phyloP scores from a whole-genome alignment of 768 basidiomycete genomes.

The Russula foetens region DNA sequence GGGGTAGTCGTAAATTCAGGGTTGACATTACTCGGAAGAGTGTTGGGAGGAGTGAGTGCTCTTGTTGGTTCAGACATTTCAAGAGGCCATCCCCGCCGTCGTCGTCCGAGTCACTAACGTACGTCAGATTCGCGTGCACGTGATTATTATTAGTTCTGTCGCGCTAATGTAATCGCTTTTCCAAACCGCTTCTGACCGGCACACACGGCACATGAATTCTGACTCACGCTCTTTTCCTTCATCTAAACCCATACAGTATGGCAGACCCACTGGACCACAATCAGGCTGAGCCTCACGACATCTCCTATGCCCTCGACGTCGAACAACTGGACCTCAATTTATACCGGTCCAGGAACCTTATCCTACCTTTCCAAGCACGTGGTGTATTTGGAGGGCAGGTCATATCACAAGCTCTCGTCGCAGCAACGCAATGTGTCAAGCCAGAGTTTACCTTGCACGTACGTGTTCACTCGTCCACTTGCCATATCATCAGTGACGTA shows the following conservation, averaged over 20 bases:
- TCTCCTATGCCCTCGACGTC: conserved; percentile 67
- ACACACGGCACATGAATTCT: too few species aligned
- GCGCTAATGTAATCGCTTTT: too few species aligned
- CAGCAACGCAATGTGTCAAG: conserved; percentile 69
- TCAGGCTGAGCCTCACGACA: conserved; percentile 30
- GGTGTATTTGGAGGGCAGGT: conserved; percentile 88
- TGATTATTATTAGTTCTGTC: not conserved
- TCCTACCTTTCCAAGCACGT: conserved; percentile 49
- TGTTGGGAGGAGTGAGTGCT: conserved; percentile 37
- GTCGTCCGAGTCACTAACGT: too few species aligned
- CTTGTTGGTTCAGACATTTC: not conserved
- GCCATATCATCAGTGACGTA: not conserved
- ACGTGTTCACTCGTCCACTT: conserved; percentile 25
- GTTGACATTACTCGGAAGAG: conserved; percentile 7
- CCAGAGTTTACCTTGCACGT: conserved; percentile 64
- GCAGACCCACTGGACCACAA: conserved; percentile 9
- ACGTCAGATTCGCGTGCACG: not conserved
- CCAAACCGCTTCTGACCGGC: too few species aligned
- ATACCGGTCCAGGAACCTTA: conserved; percentile 70
- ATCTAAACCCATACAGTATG: too few species aligned
- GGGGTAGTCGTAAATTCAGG: conserved; percentile 36
- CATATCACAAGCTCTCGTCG: conserved; percentile 78
- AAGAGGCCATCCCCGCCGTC: too few species aligned
- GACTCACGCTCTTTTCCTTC: too few species aligned
- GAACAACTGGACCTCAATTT: conserved; percentile 71